These are phyloP conservation scores for Gymnopilus junonius DNA, from an alignment of 768 basidiomycete genomes.

Conservation along the genomic window DNA sequence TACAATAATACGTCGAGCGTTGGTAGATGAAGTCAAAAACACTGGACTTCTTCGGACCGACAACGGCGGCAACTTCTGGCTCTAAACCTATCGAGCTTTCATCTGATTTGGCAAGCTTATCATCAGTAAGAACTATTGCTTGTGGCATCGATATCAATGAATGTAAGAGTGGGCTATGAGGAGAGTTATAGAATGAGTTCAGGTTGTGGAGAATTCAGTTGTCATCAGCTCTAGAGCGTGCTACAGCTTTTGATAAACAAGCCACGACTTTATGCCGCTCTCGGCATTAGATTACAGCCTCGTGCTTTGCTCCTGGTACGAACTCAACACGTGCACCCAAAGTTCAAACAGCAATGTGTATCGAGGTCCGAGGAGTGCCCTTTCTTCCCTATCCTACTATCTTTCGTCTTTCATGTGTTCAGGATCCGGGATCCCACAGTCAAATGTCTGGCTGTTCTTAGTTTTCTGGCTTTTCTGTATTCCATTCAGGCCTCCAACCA, in stretches of 20 bases:
- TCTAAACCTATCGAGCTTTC: background rate
- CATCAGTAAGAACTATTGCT: background rate
- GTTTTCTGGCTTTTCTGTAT: background rate
- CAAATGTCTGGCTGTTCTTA: background rate
- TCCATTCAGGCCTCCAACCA: background rate
- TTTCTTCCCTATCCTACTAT: too few relatives aligned
- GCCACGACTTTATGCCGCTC: too few relatives aligned
- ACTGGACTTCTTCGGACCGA: background rate
- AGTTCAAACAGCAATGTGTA: too few relatives aligned
- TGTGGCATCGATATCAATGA: background rate
- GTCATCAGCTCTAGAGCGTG: background rate
- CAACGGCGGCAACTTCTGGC: background rate
- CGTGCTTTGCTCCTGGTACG: too few relatives aligned
- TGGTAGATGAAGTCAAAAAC: background rate
- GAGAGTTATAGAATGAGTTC: background rate
- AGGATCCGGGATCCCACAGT: too few relatives aligned
- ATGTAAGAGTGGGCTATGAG: background rate
- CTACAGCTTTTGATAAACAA: background rate
- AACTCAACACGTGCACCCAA: too few relatives aligned
- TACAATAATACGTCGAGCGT: background rate
- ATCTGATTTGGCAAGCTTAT: background rate
- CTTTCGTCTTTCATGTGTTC: background rate
- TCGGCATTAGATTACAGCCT: too few relatives aligned
- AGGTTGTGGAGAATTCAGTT: background rate
- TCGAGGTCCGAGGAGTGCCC: too few relatives aligned